These are phyloP conservation scores for Barnettozyma pratensis DNA, from an alignment of 805 yeast genomes.

Conservation along the genomic window DNA sequence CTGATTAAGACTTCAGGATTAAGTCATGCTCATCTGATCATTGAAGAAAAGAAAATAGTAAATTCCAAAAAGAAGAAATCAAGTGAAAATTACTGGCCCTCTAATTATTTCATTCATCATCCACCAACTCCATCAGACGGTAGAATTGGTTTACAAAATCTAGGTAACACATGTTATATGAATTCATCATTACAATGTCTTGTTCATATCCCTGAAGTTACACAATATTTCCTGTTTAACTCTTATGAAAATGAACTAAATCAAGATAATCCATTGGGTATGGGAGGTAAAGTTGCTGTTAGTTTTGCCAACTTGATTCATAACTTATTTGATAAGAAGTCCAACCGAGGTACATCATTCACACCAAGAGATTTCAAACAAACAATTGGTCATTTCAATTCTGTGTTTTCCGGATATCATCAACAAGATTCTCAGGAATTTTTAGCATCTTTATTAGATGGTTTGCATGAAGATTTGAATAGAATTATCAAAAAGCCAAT, in stretches of 20 bases:
- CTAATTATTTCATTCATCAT: constrained; percentile 28
- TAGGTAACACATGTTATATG: constrained; percentile 94
- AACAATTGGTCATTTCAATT: constrained; percentile 72
- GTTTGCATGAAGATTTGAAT: constrained; percentile 88
- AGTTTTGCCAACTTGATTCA: constrained; percentile 69
- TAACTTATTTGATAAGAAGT: constrained; percentile 40
- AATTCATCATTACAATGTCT: constrained; percentile 90
- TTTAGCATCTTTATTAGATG: constrained; percentile 80
- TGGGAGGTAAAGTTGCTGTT: constrained; percentile 72
- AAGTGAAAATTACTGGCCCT: constrained; percentile 31
- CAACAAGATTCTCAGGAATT: constrained; percentile 96
- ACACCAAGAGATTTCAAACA: constrained; percentile 72
- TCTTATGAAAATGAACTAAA: constrained; percentile 65
- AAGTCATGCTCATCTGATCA: constrained; percentile 26
- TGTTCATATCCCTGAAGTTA: constrained; percentile 78
- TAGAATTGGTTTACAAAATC: constrained; percentile 55
- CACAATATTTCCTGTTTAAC: constrained; percentile 64
- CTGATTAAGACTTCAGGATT: constrained; percentile 21
- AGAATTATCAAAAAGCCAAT: constrained; percentile 79
- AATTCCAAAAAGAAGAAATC: constrained; percentile 3
- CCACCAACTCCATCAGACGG: constrained; percentile 40
- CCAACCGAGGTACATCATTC: constrained; percentile 11
- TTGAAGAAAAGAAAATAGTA: constrained; percentile 27
- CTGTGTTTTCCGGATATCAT: constrained; percentile 71
- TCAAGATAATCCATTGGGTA: constrained; percentile 75